Conservation (phyloP, 345 rosid genomes). For the Hevea brasiliensis region DNA sequence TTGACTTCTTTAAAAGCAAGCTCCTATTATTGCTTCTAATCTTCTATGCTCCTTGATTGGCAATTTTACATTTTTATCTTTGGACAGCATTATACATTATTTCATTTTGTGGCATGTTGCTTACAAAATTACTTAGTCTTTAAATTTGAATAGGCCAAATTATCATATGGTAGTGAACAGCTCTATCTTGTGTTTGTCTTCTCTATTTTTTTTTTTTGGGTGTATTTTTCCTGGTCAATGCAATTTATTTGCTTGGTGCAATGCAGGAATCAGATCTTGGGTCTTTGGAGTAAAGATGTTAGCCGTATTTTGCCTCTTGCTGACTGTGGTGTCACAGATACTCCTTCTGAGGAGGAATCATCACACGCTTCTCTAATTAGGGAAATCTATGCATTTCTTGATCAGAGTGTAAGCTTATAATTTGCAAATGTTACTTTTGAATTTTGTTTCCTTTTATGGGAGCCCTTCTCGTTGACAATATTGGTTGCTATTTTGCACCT, state of each 20-base stretch:
- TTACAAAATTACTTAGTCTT: not conserved
- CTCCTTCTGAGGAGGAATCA: conserved; percentile 55
- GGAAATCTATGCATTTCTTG: conserved; percentile 85
- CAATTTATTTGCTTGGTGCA: conserved; percentile 8
- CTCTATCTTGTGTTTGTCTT: not conserved
- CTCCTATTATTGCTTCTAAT: not conserved
- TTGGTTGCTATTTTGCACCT: conserved; percentile 18
- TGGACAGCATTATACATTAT: too few species aligned
- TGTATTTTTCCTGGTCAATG: not conserved
- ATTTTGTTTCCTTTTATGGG: too few species aligned
- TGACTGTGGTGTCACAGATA: conserved; percentile 63
- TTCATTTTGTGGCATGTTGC: not conserved
- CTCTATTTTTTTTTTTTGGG: not conserved
- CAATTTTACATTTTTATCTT: not conserved
- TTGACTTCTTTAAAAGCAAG: conserved; percentile 1
- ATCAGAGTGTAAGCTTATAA: conserved; percentile 73
- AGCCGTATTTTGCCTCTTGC: conserved; percentile 71
- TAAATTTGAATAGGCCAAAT: not conserved
- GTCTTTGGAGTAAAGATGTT: conserved; percentile 86
- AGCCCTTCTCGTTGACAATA: not conserved
- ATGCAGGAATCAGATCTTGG: conserved; percentile 84
- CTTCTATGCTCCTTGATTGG: not conserved
- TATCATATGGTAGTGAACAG: conserved; percentile 3
- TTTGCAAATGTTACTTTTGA: too few species aligned
- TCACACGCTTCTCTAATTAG: conserved; percentile 62